Evolutionary conservation across 2,329 filamentous ascomycete species (phyloP), one percentile per base, ranked within the genome.

Genomic region (Alternaria infectoria): DNA sequence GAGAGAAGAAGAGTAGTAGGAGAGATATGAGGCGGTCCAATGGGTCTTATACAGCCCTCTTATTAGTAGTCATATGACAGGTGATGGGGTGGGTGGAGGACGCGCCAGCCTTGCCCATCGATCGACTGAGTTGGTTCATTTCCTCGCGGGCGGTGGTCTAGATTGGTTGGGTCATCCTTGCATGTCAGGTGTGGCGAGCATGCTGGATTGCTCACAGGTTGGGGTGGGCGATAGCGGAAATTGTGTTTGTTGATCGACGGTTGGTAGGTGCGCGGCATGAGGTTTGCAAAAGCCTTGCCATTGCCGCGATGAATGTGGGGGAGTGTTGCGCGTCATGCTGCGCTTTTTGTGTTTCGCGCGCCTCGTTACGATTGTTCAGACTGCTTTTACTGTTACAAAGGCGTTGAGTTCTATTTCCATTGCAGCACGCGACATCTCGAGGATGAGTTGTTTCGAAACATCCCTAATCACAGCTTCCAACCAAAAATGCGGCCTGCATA

Each of bases 41-140:
- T 45, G 46, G 61, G 62, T 68, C 65, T 69, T 69, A 68, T 70
- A 66, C 50, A 57, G n/a, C 36, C 26, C 32, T 47, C 59, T 65
- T 58, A 67, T 69, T 67, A 65, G n/a, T 55, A 47, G 17, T 63
- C 49, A 62, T 59, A 67, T 62, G 59, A 66, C 44, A 44, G 45
- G 47, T 9, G 36, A 44, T 56, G 59, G 28, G 17, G 54, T 59
- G 49, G 43, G 58, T 52, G 26, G 26, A 25, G 54, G 46, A 59
- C 64, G 61, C 60, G 59, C 66, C 59, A 65, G 59, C 62, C 64
- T 63, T 52, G 62, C 47, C 36, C 52, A 43, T 43, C 44, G 51
- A 54, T 61, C 28, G 49, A 52, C 56, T 54, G 47, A 21, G 13
- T 47, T 46, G 12, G 21, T 25, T 55, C 52, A 58, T 66, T 57